phyloP scores from a whole-genome alignment of 345 rosid species.

The Acer negundo region DNA sequence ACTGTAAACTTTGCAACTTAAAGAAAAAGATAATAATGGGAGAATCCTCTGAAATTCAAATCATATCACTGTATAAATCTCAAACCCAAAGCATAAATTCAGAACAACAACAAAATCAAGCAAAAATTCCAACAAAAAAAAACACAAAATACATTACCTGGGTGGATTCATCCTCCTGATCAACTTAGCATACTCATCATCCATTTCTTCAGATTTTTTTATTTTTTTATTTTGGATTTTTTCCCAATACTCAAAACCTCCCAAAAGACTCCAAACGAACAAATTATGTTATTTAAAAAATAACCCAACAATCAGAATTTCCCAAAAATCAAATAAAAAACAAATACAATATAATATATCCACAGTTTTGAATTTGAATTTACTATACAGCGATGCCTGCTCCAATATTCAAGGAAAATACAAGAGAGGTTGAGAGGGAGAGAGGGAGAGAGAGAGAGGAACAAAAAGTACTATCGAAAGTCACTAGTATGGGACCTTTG shows the following conservation, averaged over 20 bases:
- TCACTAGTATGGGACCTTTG: not conserved
- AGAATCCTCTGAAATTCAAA: not conserved
- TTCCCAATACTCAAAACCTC: not conserved
- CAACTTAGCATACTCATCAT: conserved; percentile 86
- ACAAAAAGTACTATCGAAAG: conserved; percentile 9
- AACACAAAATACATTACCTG: conserved; percentile 41
- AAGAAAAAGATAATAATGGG: conserved; percentile 13
- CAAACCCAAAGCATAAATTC: conserved; percentile 14
- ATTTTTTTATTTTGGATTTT: not conserved
- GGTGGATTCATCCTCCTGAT: conserved; percentile 91
- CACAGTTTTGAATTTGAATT: too few species aligned
- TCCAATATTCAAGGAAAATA: conserved; percentile 49
- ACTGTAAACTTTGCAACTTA: conserved; percentile 10
- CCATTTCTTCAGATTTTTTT: conserved; percentile 36
- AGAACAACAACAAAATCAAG: not conserved
- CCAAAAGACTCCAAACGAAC: conserved; percentile 3
- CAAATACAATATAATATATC: too few species aligned
- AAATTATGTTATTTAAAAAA: not conserved
- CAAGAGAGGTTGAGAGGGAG: not conserved
- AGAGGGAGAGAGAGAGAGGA: not conserved
- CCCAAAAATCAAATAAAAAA: not conserved
- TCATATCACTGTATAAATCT: not conserved
- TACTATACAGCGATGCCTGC: conserved; percentile 24
- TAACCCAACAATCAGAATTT: not conserved
- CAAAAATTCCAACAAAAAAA: not conserved